Base-by-base conservation (phyloP, 345 rosid genomes). In the Aegle marmelos region DNA sequence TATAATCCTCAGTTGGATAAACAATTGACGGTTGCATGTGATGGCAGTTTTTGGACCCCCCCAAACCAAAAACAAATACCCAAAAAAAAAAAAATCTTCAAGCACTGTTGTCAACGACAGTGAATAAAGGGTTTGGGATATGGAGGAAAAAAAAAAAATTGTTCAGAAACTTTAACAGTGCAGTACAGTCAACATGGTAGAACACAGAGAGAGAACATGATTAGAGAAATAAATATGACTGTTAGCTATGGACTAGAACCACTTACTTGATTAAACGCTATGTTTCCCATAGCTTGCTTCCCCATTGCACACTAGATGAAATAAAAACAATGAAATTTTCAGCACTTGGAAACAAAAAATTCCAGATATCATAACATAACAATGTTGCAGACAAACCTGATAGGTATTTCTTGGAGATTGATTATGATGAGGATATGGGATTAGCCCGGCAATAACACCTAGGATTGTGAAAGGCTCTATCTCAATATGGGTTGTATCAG, bases 261-360 rank as follows among this genome's bases (percentile, higher is more conserved):
- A 80, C 92, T 85, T 84, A 84, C 99, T 94, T 95, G 94, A 83
- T 95, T 95, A 83, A 91, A 92, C 70, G 98, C 97, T 72, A 95
- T 91, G 80, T 92, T 95, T 75, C 98, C 99, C 99, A 95, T 95
- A 17, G 97, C 97, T 89, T 95, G 99, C 89, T 95, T 95, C 73
- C 99, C 99, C 98, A 95, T 95, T 68, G 98, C 98, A 84, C 99
- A 95, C 99, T 95, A 79, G 54, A 83, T 11, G 78, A 24, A 65
- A 30, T 63, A 72, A 74, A 48, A 79, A 4, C 28, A 60, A 31
- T 58, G 5, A 59, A 71, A 72, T 57, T 27, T 27, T 37, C 69
- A 30, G 64, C 36, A 68, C 69, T 56, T 19, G n/a, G 24, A 48
- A 70, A 73, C 31, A 68, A 41, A 48, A 27, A 22, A 73, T 58